phyloP scores from a whole-genome alignment of 1,284 basidiomycete species.

The Moesziomyces sp. region DNA sequence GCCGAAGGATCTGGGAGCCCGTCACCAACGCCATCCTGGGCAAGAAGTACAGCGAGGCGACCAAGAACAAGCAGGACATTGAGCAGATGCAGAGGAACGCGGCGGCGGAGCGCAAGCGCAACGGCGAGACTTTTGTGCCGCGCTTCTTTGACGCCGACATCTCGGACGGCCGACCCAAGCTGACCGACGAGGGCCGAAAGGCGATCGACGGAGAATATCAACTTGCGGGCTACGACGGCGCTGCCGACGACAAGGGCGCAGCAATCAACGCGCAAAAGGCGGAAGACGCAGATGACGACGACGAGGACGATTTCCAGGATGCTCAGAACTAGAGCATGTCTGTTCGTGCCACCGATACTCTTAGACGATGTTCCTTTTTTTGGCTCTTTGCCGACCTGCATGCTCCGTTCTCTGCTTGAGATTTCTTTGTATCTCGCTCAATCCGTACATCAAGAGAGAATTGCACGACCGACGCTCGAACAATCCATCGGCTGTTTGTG shows the following conservation, averaged over 20 bases:
- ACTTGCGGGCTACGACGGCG: slow-evolving; percentile 38
- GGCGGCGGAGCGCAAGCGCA: slow-evolving; percentile 56
- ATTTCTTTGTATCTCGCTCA: too few relatives aligned
- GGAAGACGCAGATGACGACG: slow-evolving; percentile 19
- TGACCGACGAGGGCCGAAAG: slow-evolving; percentile 73
- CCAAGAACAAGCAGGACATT: slow-evolving; percentile 61
- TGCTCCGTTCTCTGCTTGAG: too few relatives aligned
- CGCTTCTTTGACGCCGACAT: slow-evolving; percentile 81
- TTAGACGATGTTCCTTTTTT: background rate
- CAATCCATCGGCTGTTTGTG: too few relatives aligned
- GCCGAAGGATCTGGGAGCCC: slow-evolving; percentile 85
- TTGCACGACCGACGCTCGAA: too few relatives aligned
- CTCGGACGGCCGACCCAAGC: slow-evolving; percentile 77
- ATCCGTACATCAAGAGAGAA: too few relatives aligned
- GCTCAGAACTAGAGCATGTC: slow-evolving; percentile 29
- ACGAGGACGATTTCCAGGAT: slow-evolving; percentile 45
- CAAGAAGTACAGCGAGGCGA: slow-evolving; percentile 78
- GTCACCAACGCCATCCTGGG: slow-evolving; percentile 76
- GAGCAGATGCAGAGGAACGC: slow-evolving; percentile 61
- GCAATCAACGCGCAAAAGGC: background rate
- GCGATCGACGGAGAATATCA: slow-evolving; percentile 66
- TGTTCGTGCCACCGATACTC: background rate
- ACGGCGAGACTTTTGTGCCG: slow-evolving; percentile 72
- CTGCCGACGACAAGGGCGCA: background rate
- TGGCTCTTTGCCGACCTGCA: background rate